These are phyloP conservation scores for Erigeron canadensis DNA, from an alignment of 129 eudicot species.

Conservation along the genomic window DNA sequence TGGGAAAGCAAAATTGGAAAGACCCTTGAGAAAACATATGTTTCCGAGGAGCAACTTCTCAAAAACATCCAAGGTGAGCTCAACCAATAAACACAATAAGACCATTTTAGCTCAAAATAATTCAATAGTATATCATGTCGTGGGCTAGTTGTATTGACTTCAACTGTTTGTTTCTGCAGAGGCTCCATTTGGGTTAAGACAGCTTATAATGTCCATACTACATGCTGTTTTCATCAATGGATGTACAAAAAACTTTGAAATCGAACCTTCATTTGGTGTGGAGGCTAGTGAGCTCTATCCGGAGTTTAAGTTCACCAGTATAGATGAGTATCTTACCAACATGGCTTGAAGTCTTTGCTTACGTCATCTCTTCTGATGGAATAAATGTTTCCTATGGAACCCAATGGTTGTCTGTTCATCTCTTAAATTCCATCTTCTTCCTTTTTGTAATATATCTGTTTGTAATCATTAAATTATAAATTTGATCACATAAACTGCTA, in stretches of 20 bases:
- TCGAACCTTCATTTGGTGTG: conserved; percentile 60
- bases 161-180: conserved; percentile 35
- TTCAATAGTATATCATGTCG: too few relatives aligned
- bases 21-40: conserved; percentile 43
- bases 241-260: conserved; percentile 50
- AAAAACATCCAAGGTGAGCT: conserved; percentile 57
- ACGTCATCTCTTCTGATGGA: too few relatives aligned
- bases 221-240: conserved; percentile 59
- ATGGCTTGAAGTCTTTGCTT: conserved; percentile 31
- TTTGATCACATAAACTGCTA: too few relatives aligned
- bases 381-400: too few relatives aligned
- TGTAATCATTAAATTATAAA: too few relatives aligned
- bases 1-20: conserved; percentile 80
- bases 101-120: too few relatives aligned
- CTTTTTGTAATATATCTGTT: too few relatives aligned
- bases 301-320: conserved; percentile 56
- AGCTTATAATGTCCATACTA: conserved; percentile 40
- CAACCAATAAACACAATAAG: neutral
- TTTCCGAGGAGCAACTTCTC: conserved; percentile 54
- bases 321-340: conserved; percentile 56
- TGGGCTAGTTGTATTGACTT: neutral
- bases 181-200: conserved; percentile 42
- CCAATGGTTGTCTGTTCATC: too few relatives aligned
- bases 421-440: too few relatives aligned
- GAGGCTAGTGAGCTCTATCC: conserved; percentile 83